Evolutionary conservation across 108 stramenopile genomes (phyloP).

Genomic region (Hondaea fermentalgiana): DNA sequence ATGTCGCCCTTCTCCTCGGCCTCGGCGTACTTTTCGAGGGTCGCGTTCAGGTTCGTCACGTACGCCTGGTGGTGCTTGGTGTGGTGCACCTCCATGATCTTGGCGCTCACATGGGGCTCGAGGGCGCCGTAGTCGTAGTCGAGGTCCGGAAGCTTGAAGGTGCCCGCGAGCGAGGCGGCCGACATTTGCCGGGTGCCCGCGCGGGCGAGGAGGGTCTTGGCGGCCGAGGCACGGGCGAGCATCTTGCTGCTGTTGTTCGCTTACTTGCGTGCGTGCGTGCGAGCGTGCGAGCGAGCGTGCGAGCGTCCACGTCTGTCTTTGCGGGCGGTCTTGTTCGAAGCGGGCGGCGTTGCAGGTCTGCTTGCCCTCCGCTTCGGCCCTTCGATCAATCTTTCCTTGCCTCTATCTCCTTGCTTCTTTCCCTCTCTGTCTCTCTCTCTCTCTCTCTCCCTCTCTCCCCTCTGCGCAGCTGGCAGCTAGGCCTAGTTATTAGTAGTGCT

Average conservation of each 20-base stretch:
- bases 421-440: too few species aligned
- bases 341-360: too few species aligned
- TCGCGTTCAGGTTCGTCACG: slow-evolving; percentile 77
- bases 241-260: background rate
- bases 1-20: slow-evolving; percentile 24
- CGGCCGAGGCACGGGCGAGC: background rate
- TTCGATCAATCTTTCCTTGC: too few species aligned
- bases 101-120: slow-evolving; percentile 75
- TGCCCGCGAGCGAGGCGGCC: slow-evolving; percentile 38
- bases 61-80: slow-evolving; percentile 76
- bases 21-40: slow-evolving; percentile 61
- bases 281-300: too few species aligned
- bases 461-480: too few species aligned
- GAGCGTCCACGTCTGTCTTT: too few species aligned
- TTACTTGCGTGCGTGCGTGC: too few species aligned
- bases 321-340: too few species aligned
- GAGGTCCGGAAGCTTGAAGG: slow-evolving; percentile 67
- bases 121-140: slow-evolving; percentile 77
- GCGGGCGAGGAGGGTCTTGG: background rate
- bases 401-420: too few species aligned
- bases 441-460: too few species aligned
- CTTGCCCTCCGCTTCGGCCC: too few species aligned
- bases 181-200: background rate
- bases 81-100: slow-evolving; percentile 90
- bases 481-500: too few species aligned